Percentiles rank a stretch among this genome's conserved stretches.
Evolutionary conservation across 306 rosid species (phyloP).

Genomic region (Medicago truncatula): DNA sequence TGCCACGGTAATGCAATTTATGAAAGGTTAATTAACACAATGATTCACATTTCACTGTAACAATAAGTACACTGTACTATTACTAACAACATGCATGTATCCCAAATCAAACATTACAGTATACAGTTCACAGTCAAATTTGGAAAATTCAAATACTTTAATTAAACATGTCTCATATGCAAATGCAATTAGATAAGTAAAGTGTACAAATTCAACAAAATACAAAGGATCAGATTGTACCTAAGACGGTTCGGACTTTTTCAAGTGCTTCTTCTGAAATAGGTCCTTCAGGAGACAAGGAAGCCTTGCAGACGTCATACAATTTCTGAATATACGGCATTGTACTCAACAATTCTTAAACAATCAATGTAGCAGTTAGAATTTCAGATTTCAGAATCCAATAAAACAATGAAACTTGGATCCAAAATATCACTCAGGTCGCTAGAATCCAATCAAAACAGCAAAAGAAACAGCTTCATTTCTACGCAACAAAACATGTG

Average conservation of each 20-base stretch:
- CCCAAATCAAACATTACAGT: conserved; percentile 34
- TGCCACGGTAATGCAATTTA: conserved; percentile 30
- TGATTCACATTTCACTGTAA: neutral
- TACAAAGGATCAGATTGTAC: conserved; percentile 23
- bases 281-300: conserved; percentile 49
- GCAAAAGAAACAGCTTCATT: conserved; percentile 49
- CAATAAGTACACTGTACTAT: neutral
- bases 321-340: conserved; percentile 56
- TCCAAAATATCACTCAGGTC: conserved; percentile 28
- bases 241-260: conserved; percentile 48
- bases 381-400: conserved; percentile 9
- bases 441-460: conserved; percentile 34
- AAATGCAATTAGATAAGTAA: neutral
- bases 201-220: neutral
- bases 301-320: conserved; percentile 51
- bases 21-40: conserved; percentile 26
- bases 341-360: neutral
- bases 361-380: conserved; percentile 40
- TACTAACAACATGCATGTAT: conserved; percentile 17
- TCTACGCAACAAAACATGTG: conserved; percentile 48
- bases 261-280: conserved; percentile 48
- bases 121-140: conserved; percentile 15
- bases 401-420: conserved; percentile 4
- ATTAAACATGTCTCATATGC: neutral
- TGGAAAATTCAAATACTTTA: neutral